Evolutionary conservation across 139 green algal species (phyloP).

Genomic region (Coelastrella sp.): DNA sequence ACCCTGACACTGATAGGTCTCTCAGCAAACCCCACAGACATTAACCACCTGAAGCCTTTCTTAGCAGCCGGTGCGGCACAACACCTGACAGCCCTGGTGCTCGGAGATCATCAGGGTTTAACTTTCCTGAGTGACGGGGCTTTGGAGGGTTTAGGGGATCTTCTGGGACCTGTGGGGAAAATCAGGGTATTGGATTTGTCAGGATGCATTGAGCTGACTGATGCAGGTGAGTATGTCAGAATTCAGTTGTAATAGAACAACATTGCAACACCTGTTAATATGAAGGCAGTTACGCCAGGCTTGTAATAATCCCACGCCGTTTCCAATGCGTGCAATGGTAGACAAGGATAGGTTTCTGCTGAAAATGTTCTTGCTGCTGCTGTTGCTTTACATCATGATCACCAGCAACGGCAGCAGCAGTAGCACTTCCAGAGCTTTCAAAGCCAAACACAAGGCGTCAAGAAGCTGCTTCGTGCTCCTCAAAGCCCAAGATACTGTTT

Average conservation of each 20-base stretch:
- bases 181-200: conserved; percentile 35
- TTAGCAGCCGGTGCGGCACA: neutral
- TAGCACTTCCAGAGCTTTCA: too few relatives aligned
- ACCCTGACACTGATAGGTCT: conserved; percentile 22
- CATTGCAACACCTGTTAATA: too few relatives aligned
- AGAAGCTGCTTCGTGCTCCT: too few relatives aligned
- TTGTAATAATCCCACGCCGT: too few relatives aligned
- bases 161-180: conserved; percentile 2
- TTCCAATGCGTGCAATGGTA: too few relatives aligned
- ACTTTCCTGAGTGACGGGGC: neutral
- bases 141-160: conserved; percentile 9
- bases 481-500: too few relatives aligned
- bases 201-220: conserved; percentile 35
- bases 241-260: too few relatives aligned
- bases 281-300: too few relatives aligned
- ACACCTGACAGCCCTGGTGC: conserved; percentile 23
- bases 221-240: conserved; percentile 13
- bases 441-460: too few relatives aligned
- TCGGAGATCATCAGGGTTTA: conserved; percentile 8
- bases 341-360: too few relatives aligned
- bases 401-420: neutral
- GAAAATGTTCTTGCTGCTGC: neutral
- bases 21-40: conserved; percentile 8
- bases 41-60: neutral
- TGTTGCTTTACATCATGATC: neutral